phyloP scores from a whole-genome alignment of 2,329 filamentous ascomycete species.

The Pseudogymnoascus sp. region DNA sequence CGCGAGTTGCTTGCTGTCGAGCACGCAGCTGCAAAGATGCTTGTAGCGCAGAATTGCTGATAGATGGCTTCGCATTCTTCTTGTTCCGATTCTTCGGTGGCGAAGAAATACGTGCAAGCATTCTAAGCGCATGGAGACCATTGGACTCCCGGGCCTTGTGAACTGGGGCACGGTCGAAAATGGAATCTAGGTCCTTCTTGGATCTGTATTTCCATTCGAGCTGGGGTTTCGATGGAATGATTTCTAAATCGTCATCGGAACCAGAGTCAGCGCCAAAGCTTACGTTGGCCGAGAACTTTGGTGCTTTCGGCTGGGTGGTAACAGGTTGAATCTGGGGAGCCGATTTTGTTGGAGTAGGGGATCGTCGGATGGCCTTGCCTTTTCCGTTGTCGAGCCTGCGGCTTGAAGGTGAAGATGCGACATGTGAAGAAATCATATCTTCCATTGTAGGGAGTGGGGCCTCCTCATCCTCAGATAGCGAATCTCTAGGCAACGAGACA shows the following conservation, averaged over 20 bases:
- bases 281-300: constrained; percentile 31
- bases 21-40: constrained; percentile 61
- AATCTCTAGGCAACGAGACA: not conserved
- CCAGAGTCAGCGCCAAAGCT: constrained; percentile 37
- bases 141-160: constrained; percentile 55
- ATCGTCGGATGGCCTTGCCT: constrained; percentile 39
- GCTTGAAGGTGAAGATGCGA: constrained; percentile 25
- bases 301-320: constrained; percentile 33
- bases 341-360: constrained; percentile 12
- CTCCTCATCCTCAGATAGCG: constrained; percentile 20
- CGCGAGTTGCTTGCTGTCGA: constrained; percentile 68
- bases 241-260: constrained; percentile 56
- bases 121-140: constrained; percentile 60
- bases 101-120: constrained; percentile 64
- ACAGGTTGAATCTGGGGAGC: constrained; percentile 15
- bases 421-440: constrained; percentile 15
- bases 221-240: constrained; percentile 32
- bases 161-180: constrained; percentile 62
- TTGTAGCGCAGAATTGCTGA: constrained; percentile 65
- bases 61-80: constrained; percentile 41
- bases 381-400: constrained; percentile 49
- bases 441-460: constrained; percentile 34
- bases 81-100: constrained; percentile 43
- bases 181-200: constrained; percentile 47
- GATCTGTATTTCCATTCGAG: not conserved